Base-by-base conservation (phyloP, 208 protist genomes). In the Crithidia fasciculata region DNA sequence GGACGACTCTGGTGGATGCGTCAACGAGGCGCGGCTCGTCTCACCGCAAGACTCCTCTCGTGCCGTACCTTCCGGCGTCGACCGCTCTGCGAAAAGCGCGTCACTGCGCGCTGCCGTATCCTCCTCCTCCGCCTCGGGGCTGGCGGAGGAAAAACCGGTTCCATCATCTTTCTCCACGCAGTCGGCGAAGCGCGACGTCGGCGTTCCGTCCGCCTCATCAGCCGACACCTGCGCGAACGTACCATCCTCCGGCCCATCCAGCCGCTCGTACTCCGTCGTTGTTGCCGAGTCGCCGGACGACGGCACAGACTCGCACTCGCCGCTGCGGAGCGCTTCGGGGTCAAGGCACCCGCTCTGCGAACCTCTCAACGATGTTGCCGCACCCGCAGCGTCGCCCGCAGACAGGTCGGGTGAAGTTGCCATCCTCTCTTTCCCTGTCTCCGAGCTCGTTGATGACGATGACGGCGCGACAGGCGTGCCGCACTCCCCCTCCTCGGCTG, bases 141-240 rank as follows among this genome's bases (percentile, higher is more conserved):
- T 8, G 12, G 41, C 19, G 5, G 65, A 70, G 9, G 19, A 50
- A 16, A 36, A 19, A 8, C 50, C 19, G 16, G 52, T 61, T 39
- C 43, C 39, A n/a, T 70, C 43, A 19, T 61, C 65, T 12, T 50
- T 49, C 43, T 70, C 54, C 4, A 70, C 41, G 28, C 65, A 70
- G 53, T 70, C 52, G 6, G 52, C 52, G 41, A 70, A 70, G 41
- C 49, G 53, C 65, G 65, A 70, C 41, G 65, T 41, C 18, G 65
- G 53, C 54, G 65, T 70, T 3, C 53, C 41, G 41, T 70, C 65
- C 4, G 52, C 41, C 43, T 59, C 65, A 28, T 70, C 65, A 7
- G 65, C 65, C 19, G 65, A 70, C 2, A 70, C 12, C n/a, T 61
- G 65, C 65, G 40, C 40, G 39, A 19, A 13, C 3, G 39, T 12